Conservation (phyloP, 2,329 filamentous ascomycete species). For the Aureobasidium vineae region DNA sequence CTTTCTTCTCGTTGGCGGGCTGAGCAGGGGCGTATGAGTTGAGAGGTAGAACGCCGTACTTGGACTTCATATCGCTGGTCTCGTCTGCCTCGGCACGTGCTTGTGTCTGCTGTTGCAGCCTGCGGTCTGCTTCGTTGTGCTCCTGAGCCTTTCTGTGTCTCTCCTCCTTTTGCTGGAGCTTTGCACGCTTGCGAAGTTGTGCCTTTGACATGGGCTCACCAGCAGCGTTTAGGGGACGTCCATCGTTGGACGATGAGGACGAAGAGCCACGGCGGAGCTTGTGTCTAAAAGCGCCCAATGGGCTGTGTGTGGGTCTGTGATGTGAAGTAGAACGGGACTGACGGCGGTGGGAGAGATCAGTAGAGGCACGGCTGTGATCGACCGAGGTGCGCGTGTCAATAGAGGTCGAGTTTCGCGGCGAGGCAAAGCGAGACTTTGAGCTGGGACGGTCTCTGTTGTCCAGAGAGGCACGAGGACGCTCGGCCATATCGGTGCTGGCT, state of each 20-base stretch:
- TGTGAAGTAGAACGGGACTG: conserved; percentile 26
- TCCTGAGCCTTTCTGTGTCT: conserved; percentile 46
- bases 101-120: conserved; percentile 50
- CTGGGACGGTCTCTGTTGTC: background rate
- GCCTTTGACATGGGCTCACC: conserved; percentile 52
- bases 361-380: conserved; percentile 2
- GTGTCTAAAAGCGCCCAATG: conserved; percentile 37
- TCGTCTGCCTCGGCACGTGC: conserved; percentile 53
- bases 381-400: conserved; percentile 7
- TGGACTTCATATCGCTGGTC: conserved; percentile 57
- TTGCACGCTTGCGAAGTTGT: conserved; percentile 51
- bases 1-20: conserved; percentile 49
- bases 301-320: conserved; percentile 36
- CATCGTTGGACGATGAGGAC: conserved; percentile 39
- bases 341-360: background rate
- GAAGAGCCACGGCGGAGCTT: conserved; percentile 36
- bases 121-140: conserved; percentile 47
- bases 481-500: conserved; percentile 9
- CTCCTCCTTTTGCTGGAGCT: conserved; percentile 46
- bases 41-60: conserved; percentile 58
- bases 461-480: conserved; percentile 12
- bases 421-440: conserved; percentile 11
- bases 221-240: conserved; percentile 49
- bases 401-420: conserved; percentile 14
- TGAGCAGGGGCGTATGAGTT: conserved; percentile 56